A percentile compares a stretch with the other conserved stretches of the same genome.
Conservation (phyloP, 371 early-diverging fungal genomes). For the Funneliformis caledonium region DNA sequence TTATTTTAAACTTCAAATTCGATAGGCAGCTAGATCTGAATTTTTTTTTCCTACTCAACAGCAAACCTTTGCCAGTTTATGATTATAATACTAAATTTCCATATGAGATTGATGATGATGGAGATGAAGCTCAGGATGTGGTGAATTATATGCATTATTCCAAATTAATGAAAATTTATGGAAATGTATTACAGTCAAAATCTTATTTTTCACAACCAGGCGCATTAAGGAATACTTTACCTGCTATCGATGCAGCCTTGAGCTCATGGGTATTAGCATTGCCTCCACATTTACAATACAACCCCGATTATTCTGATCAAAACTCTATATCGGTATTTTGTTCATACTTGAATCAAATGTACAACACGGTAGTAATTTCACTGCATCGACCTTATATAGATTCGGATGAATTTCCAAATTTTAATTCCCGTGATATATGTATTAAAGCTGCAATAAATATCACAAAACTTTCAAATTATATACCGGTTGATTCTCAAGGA, state of each 20-base stretch:
- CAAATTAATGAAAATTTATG: constrained; percentile 32
- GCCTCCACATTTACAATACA: constrained; percentile 26
- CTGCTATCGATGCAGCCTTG: constrained; percentile 34
- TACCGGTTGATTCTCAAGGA: not conserved
- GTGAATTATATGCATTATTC: not conserved
- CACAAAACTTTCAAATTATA: constrained; percentile 14
- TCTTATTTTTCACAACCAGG: constrained; percentile 24
- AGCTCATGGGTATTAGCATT: constrained; percentile 31
- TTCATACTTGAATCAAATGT: constrained; percentile 50
- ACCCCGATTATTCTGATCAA: not conserved
- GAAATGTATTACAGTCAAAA: constrained; percentile 29
- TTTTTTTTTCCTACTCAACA: not conserved
- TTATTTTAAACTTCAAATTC: not conserved
- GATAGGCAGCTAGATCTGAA: not conserved
- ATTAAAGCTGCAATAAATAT: constrained; percentile 19
- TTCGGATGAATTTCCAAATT: constrained; percentile 22
- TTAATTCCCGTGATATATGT: constrained; percentile 12
- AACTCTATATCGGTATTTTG: not conserved
- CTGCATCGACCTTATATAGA: constrained; percentile 74
- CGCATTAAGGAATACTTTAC: constrained; percentile 24
- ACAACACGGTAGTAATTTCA: constrained; percentile 77
- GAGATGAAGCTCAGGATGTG: constrained; percentile 23
- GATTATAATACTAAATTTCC: constrained; percentile 25
- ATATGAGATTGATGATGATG: constrained; percentile 37
- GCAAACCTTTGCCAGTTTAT: constrained; percentile 21